Evolutionary conservation across 305 asterid genomes (phyloP), one percentile per base, ranked within the genome.

Genomic region (Coffea humblotiana): DNA sequence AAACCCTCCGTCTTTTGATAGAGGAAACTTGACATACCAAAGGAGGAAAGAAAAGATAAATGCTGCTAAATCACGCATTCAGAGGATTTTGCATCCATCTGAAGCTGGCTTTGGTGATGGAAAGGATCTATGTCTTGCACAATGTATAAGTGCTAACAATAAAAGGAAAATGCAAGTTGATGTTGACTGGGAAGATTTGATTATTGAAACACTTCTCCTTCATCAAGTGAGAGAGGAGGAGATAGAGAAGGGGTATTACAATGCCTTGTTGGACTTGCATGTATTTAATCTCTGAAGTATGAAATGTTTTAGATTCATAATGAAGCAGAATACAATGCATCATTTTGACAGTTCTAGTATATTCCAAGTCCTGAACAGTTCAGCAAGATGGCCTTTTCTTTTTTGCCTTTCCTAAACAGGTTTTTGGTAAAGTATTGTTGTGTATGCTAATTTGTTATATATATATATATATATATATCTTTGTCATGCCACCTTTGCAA

Each of bases 221-320:
- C 98, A 92, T 83, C 83, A 84, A 78, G 95, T 92, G 23, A 85
- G 85, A 83, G 98, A 90, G 76, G 94, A 85, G 80, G 97, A 95
- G 88, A 93, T 92, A 80, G 93, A 84, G 86, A 92, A 88, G 61
- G 99, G 99, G 68, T 89, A 95, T 84, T 95, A 95, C 78, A 92
- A 89, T 60, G 82, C 77, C n/a, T 80, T 93, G 88, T 75, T 95
- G 88, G 98, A 86, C 71, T 86, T 95, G 89, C 92, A 93, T 76
- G 97, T 95, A 27, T 93, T 91, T 82, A 77, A 76, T 67, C 56
- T 86, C 77, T 87, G 86, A 68, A 63, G 49, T 63, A 48, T 56
- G 23, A 16, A 76, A 25, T 43, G 15, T 45, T 45, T 10, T 61
- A 73, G 6, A 45, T 70, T 27, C 7, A 25, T 29, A 1, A 29